Evolutionary conservation across 169 alveolate genomes (phyloP).

Genomic region (Babesia caballi): DNA sequence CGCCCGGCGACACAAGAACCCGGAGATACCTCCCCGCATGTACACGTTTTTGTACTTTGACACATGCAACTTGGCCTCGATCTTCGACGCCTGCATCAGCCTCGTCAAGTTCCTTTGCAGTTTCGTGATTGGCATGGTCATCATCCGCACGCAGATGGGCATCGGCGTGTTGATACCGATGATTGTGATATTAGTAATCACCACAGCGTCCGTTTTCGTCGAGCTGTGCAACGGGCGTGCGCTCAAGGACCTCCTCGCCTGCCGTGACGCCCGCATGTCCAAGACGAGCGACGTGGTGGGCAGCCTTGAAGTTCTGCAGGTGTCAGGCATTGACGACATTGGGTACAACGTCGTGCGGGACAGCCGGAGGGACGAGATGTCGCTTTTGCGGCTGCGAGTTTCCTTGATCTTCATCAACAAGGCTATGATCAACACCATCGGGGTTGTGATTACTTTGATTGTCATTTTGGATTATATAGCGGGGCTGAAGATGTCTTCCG

Average conservation of each 20-base stretch:
- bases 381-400: background rate
- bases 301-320: background rate
- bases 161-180: background rate
- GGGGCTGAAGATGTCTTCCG: background rate
- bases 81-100: background rate
- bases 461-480: constrained; percentile 33
- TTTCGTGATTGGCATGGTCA: background rate
- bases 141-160: constrained; percentile 10
- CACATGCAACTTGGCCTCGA: background rate
- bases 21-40: constrained; percentile 14
- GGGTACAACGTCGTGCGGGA: background rate
- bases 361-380: constrained; percentile 19
- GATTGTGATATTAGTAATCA: background rate
- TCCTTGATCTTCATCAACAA: background rate
- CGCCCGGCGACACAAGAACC: constrained; percentile 14
- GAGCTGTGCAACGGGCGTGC: background rate
- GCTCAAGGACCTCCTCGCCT: background rate
- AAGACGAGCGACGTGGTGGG: background rate
- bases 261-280: constrained; percentile 4
- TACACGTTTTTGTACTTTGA: constrained; percentile 19
- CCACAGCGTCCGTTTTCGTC: background rate
- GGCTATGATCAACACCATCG: background rate
- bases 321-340: constrained; percentile 4
- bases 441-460: background rate
- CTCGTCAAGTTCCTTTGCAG: constrained; percentile 1